These are phyloP conservation scores for Saccharomyces pastorianus DNA, from an alignment of 1,139 yeast genomes.

Conservation along the genomic window DNA sequence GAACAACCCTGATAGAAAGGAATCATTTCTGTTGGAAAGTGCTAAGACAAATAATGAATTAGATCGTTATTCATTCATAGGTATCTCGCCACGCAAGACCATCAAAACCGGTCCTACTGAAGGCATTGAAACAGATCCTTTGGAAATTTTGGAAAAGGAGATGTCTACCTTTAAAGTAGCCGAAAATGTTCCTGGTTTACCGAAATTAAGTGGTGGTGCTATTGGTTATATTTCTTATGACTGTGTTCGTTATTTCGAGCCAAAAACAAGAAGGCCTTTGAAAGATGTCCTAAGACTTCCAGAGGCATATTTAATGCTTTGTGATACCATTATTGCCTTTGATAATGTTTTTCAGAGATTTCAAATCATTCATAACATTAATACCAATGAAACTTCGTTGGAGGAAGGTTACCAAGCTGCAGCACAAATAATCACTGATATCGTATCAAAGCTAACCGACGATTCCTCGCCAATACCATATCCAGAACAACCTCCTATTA, in stretches of 20 bases:
- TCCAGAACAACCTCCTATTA: constrained; percentile 69
- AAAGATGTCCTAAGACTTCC: constrained; percentile 79
- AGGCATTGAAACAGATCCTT: constrained; percentile 67
- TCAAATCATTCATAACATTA: constrained; percentile 76
- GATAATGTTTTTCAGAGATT: constrained; percentile 91
- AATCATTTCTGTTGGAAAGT: constrained; percentile 79
- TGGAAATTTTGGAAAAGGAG: constrained; percentile 64
- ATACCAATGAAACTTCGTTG: constrained; percentile 37
- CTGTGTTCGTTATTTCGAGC: constrained; percentile 93
- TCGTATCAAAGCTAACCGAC: constrained; percentile 40
- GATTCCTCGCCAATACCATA: constrained; percentile 36
- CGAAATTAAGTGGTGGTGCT: constrained; percentile 89
- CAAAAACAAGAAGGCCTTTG: constrained; percentile 64
- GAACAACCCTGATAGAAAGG: constrained; percentile 49
- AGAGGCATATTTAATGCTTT: constrained; percentile 85
- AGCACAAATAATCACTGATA: constrained; percentile 44
- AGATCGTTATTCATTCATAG: constrained; percentile 85
- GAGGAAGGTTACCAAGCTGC: constrained; percentile 51
- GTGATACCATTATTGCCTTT: constrained; percentile 81
- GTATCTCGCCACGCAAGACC: constrained; percentile 71
- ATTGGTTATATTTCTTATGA: constrained; percentile 92
- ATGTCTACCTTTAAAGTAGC: constrained; percentile 59
- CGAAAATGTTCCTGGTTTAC: constrained; percentile 63
- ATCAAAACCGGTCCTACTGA: constrained; percentile 69
- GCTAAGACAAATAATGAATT: constrained; percentile 84